Base-by-base conservation (phyloP, 208 protist genomes). In the Leishmania mexicana region DNA sequence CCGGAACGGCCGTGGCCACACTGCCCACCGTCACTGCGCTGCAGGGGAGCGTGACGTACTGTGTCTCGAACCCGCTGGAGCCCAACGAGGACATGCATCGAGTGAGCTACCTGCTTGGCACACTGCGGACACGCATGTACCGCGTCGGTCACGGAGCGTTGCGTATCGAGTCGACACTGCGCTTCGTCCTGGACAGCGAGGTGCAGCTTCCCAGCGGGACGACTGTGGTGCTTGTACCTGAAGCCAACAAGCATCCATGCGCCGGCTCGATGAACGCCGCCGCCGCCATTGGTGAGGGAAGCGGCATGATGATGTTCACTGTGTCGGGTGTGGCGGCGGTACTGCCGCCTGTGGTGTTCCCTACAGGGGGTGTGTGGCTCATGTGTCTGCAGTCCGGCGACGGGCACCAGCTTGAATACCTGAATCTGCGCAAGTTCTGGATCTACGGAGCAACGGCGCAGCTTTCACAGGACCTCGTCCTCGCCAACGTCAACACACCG, bases 311-410 rank as follows among this genome's bases (percentile, higher is more conserved):
- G 60, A 35, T 47, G 42, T 78, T 81, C 70, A 21, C 67, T 42
- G 71, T 85, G 49, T 60, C 71, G 24, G 49, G 71, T 40, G 54
- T 47, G n/a, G n/a, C 78, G 4, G 54, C 40, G 6, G 49, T 74
- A 11, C 74, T 82, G 28, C 47, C 74, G 28, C 80, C 80, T 2
- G 83, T 92, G 51, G 35, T 68, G 21, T 90, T 90, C 76, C 2
- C 79, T 21, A 31, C 21, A n/a, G 79, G 62, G 15, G 86, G 84
- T 28, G 45, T 57, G n/a, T 90, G 88, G 81, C 51, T 76, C 42
- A 75, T 92, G 40, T 92, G 88, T 68, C 77, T 92, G n/a, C 79
- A 84, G 40, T 11, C 6, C 21, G 38, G 65, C 10, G 60, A 35
- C 47, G 35, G 77, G 15, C 0, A 35, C 65, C 15, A 60, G 62